These are phyloP conservation scores for Penicillium bovifimosum DNA, from an alignment of 495 filamentous ascomycete genomes.

Conservation along the genomic window DNA sequence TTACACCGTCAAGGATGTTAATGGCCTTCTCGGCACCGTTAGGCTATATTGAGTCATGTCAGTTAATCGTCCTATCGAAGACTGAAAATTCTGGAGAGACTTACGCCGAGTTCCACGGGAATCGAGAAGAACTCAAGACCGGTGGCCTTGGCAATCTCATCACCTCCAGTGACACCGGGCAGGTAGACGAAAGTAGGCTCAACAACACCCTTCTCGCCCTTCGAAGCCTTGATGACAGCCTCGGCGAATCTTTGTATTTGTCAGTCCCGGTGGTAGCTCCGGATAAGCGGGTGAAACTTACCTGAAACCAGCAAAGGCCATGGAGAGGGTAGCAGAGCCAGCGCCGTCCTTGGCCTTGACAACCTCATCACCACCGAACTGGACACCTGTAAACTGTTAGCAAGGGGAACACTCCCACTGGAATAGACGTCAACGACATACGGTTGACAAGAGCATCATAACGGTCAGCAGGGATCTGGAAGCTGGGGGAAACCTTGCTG, in stretches of 20 bases:
- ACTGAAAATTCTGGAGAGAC: slow-evolving; percentile 23
- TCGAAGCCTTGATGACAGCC: slow-evolving; percentile 79
- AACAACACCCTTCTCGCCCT: slow-evolving; percentile 84
- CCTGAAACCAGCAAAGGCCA: slow-evolving; percentile 96
- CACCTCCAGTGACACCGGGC: slow-evolving; percentile 80
- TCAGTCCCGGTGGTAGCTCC: slow-evolving; percentile 21
- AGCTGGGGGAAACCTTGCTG: slow-evolving; percentile 75
- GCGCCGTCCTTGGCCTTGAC: slow-evolving; percentile 95
- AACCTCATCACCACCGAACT: slow-evolving; percentile 98
- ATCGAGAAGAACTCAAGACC: slow-evolving; percentile 95
- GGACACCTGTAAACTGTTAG: slow-evolving; percentile 55
- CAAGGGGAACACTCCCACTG: not conserved
- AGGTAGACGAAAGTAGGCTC: slow-evolving; percentile 96
- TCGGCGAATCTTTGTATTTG: slow-evolving; percentile 74
- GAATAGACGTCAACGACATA: slow-evolving; percentile 29
- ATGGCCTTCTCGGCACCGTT: slow-evolving; percentile 75
- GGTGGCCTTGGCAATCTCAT: slow-evolving; percentile 71
- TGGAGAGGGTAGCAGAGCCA: slow-evolving; percentile 92
- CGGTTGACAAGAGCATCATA: slow-evolving; percentile 82
- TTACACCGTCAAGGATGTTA: slow-evolving; percentile 68
- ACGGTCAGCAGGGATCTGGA: slow-evolving; percentile 80
- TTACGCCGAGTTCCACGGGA: slow-evolving; percentile 89
- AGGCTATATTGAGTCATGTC: slow-evolving; percentile 47
- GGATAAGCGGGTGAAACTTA: slow-evolving; percentile 27
- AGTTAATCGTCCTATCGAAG: slow-evolving; percentile 6